Evolutionary conservation across 495 filamentous ascomycete genomes (phyloP), one percentile per base, ranked within the genome.

Genomic region (Usnea hakonensis): DNA sequence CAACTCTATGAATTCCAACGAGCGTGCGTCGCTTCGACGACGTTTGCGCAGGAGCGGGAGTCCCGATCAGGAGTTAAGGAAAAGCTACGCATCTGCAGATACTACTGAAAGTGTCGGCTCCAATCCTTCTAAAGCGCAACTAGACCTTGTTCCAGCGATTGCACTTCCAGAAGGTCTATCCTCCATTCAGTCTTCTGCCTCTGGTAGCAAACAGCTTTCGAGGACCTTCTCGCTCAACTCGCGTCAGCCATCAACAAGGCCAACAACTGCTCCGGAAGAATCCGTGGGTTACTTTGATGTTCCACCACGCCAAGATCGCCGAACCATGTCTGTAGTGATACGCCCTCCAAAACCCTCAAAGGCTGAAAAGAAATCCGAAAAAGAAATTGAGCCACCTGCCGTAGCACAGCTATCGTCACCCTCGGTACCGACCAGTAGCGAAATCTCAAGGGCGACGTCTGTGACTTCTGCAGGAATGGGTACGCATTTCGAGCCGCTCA

Each of bases 341-440:
- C 67, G 72, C 60, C 67, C 68, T 35, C 55, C 65, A 21, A 44
- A 35, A 33, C 36, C 65, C 35, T 28, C 55, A 36, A 60, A 64
- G 41, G 21, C 19, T 36, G 61, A 54, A 53, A 38, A 56, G 21
- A 64, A 37, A 28, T n/a, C 38, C 32, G 48, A 36, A 30, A 53
- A 64, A 21, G 58, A 57, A 36, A 7, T 44, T 37, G 44, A 41
- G n/a, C 19, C 61, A 16, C 44, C 76, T 21, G 81, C 89, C 57
- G 85, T 84, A 10, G 68, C 73, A 21, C 80, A 85, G 38, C 82
- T 81, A 63, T 87, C 86, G 5, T 88, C 86, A 16, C 79, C 90
- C 21, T 89, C 87, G 23, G 87, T 87, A 5, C 86, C 85, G 7
- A 88, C 87, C 2, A 90, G 85, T 62, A 79, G 82, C 44, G 86